Conservation (phyloP, 306 rosid species). For the Gleditsia sinensis region DNA sequence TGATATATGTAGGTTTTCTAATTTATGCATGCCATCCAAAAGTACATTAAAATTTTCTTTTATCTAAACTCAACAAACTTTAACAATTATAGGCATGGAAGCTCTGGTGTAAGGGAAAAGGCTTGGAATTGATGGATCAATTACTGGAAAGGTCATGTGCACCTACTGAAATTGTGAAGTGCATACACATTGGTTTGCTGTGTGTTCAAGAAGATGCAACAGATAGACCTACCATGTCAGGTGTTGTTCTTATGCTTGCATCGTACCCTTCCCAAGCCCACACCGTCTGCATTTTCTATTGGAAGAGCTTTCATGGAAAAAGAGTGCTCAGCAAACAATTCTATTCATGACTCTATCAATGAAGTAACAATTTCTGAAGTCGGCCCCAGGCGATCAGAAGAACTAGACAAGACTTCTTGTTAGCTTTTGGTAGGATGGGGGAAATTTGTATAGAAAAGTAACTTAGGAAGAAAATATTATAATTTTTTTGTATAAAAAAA, state of each 20-base stretch:
- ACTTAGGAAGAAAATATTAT: background rate
- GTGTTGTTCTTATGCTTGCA: conserved; percentile 47
- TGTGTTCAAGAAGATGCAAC: conserved; percentile 61
- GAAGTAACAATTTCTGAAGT: conserved; percentile 21
- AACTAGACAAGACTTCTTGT: conserved; percentile 5
- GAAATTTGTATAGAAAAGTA: conserved; percentile 8
- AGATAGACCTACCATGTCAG: conserved; percentile 58
- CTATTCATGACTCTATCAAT: conserved; percentile 27
- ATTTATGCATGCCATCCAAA: background rate
- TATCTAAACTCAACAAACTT: background rate
- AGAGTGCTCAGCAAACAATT: conserved; percentile 32
- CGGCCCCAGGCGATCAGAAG: conserved; percentile 25
- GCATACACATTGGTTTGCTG: conserved; percentile 51
- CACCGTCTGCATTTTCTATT: conserved; percentile 48
- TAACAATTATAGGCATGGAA: conserved; percentile 51
- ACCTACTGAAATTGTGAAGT: conserved; percentile 34
- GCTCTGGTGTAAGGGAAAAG: conserved; percentile 50
- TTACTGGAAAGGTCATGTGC: conserved; percentile 32
- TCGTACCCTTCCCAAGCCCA: conserved; percentile 49
- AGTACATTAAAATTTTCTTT: background rate
- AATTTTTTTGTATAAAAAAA: background rate
- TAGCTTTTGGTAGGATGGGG: conserved; percentile 8
- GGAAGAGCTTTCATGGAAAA: conserved; percentile 9
- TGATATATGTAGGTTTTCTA: conserved; percentile 42
- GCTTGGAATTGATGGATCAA: conserved; percentile 50